Evolutionary conservation across 345 rosid species (phyloP), one percentile per base, ranked within the genome.

Genomic region (Pugionium cornutum): DNA sequence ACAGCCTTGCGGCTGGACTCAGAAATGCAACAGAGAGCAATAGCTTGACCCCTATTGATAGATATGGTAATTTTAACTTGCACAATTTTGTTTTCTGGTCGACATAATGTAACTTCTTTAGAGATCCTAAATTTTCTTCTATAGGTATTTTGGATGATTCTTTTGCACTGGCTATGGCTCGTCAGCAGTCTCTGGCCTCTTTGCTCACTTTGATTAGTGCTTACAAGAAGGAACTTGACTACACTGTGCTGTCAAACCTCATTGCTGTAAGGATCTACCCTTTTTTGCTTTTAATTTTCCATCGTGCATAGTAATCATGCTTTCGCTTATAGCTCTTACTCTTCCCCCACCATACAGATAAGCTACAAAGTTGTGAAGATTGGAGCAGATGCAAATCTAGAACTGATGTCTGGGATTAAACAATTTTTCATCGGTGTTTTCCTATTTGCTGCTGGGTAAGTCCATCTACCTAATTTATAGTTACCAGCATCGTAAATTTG

Each of bases 121-220:
- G 41, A 46, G 28, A 41, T 49, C 63, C 11, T 42, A 43, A 1
- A 8, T 49, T 45, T 35, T 51, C 60, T 57, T 57, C 53, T 7
- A 53, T 79, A 94, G 99, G 99, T 50, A 70, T 94, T 74, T 80
- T 94, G 89, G 97, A 94, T 57, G 97, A 94, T 74, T 78, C 89
- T 2, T 94, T 82, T 69, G 96, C 97, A 62, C 96, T 94, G 67
- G 88, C 84, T 62, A 90, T 86, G 96, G 97, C 99, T 78, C 78
- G 92, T 56, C 89, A 84, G 70, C 92, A 78, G 66, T 77, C 95
- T 53, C 59, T 94, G 68, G 83, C 88, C 46, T 86, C 96, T 40
- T 83, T 90, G 86, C 86, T 94, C 47, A 85, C 84, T 73, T 72
- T 94, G 74, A 86, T 83, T 83, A 72, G 78, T 60, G 88, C 96